phyloP scores from a whole-genome alignment of 192 early-diverging fungal species.

The Linnemannia hyalina region DNA sequence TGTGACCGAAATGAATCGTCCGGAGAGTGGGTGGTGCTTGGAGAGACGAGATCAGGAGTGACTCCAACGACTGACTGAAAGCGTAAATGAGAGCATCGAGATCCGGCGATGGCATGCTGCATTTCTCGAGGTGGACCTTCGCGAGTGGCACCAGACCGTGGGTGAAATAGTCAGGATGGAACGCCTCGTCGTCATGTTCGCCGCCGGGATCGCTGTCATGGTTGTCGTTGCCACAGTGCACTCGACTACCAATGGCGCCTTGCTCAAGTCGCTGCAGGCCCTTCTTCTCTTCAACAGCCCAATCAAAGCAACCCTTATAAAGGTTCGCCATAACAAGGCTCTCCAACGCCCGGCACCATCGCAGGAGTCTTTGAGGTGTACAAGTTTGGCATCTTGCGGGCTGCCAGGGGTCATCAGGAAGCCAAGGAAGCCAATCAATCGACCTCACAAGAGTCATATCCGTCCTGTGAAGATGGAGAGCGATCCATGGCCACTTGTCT shows the following conservation, averaged over 20 bases:
- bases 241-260: neutral
- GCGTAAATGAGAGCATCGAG: neutral
- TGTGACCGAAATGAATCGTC: neutral
- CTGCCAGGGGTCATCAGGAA: neutral
- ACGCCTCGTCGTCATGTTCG: too few species aligned
- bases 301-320: neutral
- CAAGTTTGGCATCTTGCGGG: fast-evolving
- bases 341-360: neutral
- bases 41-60: neutral
- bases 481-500: neutral
- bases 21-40: neutral
- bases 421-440: neutral
- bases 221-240: too few species aligned
- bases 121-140: neutral
- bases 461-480: neutral
- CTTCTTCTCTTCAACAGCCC: neutral
- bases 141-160: neutral
- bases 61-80: neutral
- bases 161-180: neutral
- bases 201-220: too few species aligned
- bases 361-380: neutral
- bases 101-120: neutral
- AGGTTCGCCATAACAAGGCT: neutral
- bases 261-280: neutral
- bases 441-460: neutral